Percentiles rank a stretch among this genome's conserved stretches.
Evolutionary conservation across 1,284 basidiomycete genomes (phyloP).

Genomic region (Phenoliferia sp.): DNA sequence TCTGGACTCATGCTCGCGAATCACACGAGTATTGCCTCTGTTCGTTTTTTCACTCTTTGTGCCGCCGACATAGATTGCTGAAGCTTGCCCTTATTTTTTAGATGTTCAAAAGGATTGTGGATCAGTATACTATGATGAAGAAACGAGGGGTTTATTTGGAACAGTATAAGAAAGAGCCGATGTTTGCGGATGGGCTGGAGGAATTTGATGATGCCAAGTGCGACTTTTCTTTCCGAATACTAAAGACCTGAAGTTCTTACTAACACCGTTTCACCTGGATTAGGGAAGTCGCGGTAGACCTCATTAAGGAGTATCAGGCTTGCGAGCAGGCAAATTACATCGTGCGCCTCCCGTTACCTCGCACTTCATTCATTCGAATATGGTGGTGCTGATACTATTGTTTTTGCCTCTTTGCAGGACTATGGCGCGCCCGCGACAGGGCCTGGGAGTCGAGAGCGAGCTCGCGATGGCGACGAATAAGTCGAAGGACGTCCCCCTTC

Average conservation of each 20-base stretch:
- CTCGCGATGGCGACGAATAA: slow-evolving; percentile 1
- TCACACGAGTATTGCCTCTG: slow-evolving; percentile 93
- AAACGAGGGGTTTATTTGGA: slow-evolving; percentile 94
- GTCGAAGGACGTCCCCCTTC: no score
- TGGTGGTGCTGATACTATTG: not conserved
- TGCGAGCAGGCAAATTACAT: slow-evolving; percentile 90
- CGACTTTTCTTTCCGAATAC: not conserved
- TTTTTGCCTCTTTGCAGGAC: slow-evolving; percentile 3
- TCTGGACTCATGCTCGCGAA: slow-evolving; percentile 98
- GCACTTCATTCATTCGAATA: not conserved
- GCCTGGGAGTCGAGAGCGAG: not conserved
- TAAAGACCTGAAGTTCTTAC: not conserved
- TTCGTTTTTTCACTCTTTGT: slow-evolving; percentile 47
- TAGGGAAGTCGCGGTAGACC: slow-evolving; percentile 54
- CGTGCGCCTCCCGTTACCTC: no score
- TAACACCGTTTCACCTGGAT: not conserved
- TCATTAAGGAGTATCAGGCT: slow-evolving; percentile 85
- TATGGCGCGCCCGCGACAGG: slow-evolving; percentile 17
- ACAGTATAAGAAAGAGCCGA: slow-evolving; percentile 93
- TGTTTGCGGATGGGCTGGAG: slow-evolving; percentile 83
- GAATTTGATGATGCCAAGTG: slow-evolving; percentile 92
- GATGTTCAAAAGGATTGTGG: slow-evolving; percentile 93
- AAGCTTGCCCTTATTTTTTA: slow-evolving; percentile 40
- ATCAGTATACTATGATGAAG: slow-evolving; percentile 85
- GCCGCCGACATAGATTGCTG: not conserved